A percentile compares a stretch with the other conserved stretches of the same genome.
Conservation (phyloP, 202 grass and related monocot species). For the Musa balbisiana region DNA sequence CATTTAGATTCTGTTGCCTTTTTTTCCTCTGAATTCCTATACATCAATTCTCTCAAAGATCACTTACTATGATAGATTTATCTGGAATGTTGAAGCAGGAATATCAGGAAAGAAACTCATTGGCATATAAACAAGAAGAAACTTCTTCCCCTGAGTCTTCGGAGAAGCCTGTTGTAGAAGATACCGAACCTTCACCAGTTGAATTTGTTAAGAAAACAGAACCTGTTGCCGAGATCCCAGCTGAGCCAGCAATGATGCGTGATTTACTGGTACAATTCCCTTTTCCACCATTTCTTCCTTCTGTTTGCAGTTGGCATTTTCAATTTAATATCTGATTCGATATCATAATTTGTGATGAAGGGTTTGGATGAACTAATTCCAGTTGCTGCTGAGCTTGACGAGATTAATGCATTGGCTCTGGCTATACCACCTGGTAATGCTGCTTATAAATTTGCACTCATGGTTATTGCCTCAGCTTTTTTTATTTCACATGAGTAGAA, state of each 20-base stretch:
- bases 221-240: not conserved
- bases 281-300: not conserved
- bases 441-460: not conserved
- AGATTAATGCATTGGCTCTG: slow-evolving; percentile 66
- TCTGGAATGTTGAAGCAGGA: slow-evolving; percentile 38
- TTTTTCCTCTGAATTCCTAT: not conserved
- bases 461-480: not conserved
- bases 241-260: slow-evolving; percentile 24
- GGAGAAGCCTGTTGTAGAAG: slow-evolving; percentile 35
- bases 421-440: slow-evolving; percentile 49
- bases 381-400: slow-evolving; percentile 48
- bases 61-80: not conserved
- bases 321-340: slow-evolving; percentile 13
- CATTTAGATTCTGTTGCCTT: no score
- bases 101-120: slow-evolving; percentile 33
- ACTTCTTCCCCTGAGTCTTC: slow-evolving; percentile 1
- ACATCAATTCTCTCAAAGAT: not conserved
- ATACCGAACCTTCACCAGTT: not conserved
- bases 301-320: not conserved
- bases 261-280: slow-evolving; percentile 33
- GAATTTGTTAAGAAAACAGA: slow-evolving; percentile 26
- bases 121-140: slow-evolving; percentile 21
- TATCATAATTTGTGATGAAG: slow-evolving; percentile 25
- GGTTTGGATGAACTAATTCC: slow-evolving; percentile 49
- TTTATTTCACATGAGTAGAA: not conserved